Conservation (phyloP, 2,329 filamentous ascomycete genomes). For the Penicillium verrucosum region DNA sequence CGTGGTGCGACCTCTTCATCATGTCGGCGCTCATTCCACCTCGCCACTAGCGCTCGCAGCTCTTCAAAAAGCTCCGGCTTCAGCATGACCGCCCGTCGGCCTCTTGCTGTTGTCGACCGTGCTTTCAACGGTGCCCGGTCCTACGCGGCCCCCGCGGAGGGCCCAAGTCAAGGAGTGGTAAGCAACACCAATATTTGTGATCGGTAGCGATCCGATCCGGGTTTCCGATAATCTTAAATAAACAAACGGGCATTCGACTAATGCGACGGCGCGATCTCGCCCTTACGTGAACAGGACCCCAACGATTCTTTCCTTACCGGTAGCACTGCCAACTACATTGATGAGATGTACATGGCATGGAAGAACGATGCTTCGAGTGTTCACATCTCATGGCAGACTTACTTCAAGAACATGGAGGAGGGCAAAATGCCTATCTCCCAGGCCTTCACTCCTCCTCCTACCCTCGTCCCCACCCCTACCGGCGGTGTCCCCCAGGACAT, state of each 20-base stretch:
- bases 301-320: slow-evolving; percentile 96
- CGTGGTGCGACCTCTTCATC: slow-evolving; percentile 34
- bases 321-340: slow-evolving; percentile 97
- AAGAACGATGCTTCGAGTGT: slow-evolving; percentile 89
- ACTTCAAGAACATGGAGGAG: slow-evolving; percentile 99
- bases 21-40: slow-evolving; percentile 34
- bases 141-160: slow-evolving; percentile 60
- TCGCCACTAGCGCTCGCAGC: slow-evolving; percentile 32
- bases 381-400: slow-evolving; percentile 97
- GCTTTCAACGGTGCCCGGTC: slow-evolving; percentile 44
- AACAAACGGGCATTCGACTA: slow-evolving; percentile 19
- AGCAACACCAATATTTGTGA: slow-evolving; percentile 30
- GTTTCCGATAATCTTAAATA: slow-evolving; percentile 4
- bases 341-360: slow-evolving; percentile 99
- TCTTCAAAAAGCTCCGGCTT: slow-evolving; percentile 36
- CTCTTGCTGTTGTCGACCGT: slow-evolving; percentile 42
- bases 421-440: slow-evolving; percentile 97
- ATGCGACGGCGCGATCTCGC: slow-evolving; percentile 23
- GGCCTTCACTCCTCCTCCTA: slow-evolving; percentile 93
- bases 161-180: slow-evolving; percentile 60
- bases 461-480: slow-evolving; percentile 76
- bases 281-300: slow-evolving; percentile 57
- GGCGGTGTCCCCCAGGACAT: slow-evolving; percentile 72
- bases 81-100: slow-evolving; percentile 39
- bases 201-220: slow-evolving; percentile 7